phyloP scores from a whole-genome alignment of 371 early-diverging fungal genomes.

The Mortierella polycephala region DNA sequence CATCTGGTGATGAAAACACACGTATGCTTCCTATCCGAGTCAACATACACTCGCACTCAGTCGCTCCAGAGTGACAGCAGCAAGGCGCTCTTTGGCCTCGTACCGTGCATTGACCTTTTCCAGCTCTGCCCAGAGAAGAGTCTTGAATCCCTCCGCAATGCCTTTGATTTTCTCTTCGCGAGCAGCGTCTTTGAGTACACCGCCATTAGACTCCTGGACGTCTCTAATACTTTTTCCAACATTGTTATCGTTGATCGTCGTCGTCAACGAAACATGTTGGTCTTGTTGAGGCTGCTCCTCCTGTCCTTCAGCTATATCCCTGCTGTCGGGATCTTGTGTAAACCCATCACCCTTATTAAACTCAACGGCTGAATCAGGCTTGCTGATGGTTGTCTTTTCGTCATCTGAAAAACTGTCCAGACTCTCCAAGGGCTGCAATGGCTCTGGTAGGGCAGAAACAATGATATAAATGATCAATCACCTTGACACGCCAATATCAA shows the following conservation, averaged over 20 bases:
- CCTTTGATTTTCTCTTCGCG: slow-evolving; percentile 23
- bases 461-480: not conserved
- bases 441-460: slow-evolving; percentile 7
- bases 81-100: slow-evolving; percentile 57
- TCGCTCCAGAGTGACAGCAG: slow-evolving; percentile 42
- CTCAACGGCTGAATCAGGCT: not conserved
- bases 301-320: not conserved
- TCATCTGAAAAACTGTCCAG: slow-evolving; percentile 25
- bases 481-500: not conserved
- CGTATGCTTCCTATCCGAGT: no score
- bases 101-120: slow-evolving; percentile 67
- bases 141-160: slow-evolving; percentile 52
- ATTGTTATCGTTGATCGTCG: no score
- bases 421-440: slow-evolving; percentile 36
- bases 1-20: no score
- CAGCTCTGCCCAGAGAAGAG: slow-evolving; percentile 56
- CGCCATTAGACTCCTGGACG: slow-evolving; percentile 3
- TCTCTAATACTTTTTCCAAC: slow-evolving; percentile 1
- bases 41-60: slow-evolving; percentile 54
- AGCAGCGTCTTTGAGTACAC: not conserved
- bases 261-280: no score
- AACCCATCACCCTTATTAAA: slow-evolving; percentile 6
- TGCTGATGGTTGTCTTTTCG: not conserved
- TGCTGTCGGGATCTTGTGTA: slow-evolving; percentile 4
- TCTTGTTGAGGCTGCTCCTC: slow-evolving; percentile 6